phyloP scores from a whole-genome alignment of 176 grass and related monocot genomes.

The Oryza coarctata region DNA sequence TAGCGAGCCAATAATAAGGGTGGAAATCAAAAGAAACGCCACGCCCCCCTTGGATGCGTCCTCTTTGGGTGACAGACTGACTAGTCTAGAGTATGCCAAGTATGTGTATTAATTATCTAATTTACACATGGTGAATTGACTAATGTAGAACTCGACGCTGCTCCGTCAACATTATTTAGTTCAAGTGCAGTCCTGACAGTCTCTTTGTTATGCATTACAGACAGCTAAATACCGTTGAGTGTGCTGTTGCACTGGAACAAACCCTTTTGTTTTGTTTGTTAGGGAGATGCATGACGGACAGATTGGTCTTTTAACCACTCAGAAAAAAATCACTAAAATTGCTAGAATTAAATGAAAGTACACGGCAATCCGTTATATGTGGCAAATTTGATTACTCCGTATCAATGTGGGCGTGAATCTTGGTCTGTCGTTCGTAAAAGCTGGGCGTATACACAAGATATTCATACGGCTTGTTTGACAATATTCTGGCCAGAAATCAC shows the following conservation, averaged over 20 bases:
- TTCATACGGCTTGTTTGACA: background rate
- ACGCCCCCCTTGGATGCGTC: background rate
- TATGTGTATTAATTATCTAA: too few species aligned
- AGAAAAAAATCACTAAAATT: background rate
- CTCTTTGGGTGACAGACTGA: background rate
- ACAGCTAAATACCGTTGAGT: background rate
- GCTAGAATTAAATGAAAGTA: background rate
- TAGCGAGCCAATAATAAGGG: background rate
- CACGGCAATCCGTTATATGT: background rate
- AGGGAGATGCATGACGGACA: background rate
- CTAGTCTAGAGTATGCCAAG: background rate
- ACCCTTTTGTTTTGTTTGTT: background rate
- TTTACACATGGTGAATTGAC: background rate
- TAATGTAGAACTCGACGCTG: background rate
- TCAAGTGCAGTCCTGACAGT: background rate
- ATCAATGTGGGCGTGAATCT: background rate
- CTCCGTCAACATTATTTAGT: background rate
- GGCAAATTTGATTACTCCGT: background rate
- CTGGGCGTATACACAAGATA: background rate
- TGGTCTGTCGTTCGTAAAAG: background rate
- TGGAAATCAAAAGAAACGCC: background rate
- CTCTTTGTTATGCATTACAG: background rate
- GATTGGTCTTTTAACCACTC: background rate
- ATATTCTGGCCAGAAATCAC: background rate
- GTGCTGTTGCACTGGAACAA: too few species aligned